Conservation (phyloP, 2,329 filamentous ascomycete genomes). For the Phaeosphaeriaceae sp. region DNA sequence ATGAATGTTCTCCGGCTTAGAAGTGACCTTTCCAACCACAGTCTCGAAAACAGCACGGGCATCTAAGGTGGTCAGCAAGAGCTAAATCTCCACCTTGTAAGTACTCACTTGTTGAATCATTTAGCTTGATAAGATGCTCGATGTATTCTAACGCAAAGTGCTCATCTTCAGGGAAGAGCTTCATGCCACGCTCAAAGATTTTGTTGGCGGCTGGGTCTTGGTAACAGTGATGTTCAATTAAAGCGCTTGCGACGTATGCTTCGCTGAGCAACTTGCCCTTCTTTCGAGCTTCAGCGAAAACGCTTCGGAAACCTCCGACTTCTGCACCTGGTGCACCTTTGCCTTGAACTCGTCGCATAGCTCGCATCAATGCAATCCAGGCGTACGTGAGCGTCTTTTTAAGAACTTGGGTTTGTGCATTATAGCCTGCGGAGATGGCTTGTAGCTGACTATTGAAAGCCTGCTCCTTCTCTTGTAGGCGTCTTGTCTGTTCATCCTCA, state of each 20-base stretch:
- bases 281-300: conserved; percentile 88
- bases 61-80: conserved; percentile 60
- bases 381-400: conserved; percentile 88
- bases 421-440: conserved; percentile 68
- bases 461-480: conserved; percentile 56
- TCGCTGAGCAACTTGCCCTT: conserved; percentile 90
- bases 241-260: conserved; percentile 89
- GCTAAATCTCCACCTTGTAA: conserved; percentile 7
- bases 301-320: conserved; percentile 77
- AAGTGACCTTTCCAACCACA: conserved; percentile 79
- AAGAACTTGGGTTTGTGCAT: conserved; percentile 74
- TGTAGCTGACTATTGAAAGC: conserved; percentile 63
- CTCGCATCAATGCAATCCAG: conserved; percentile 93
- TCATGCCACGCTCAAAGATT: conserved; percentile 93
- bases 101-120: conserved; percentile 87
- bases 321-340: conserved; percentile 67
- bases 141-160: conserved; percentile 93
- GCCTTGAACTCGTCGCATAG: conserved; percentile 93
- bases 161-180: conserved; percentile 92
- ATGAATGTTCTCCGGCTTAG: conserved; percentile 73
- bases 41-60: conserved; percentile 96
- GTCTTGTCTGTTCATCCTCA: conserved; percentile 49
- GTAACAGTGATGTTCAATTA: conserved; percentile 95
- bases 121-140: conserved; percentile 89
- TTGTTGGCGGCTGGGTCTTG: conserved; percentile 91